A percentile compares a stretch with the other conserved stretches of the same genome.
Conservation (phyloP, 768 basidiomycete species). For the Stropharia rugosoannulata region DNA sequence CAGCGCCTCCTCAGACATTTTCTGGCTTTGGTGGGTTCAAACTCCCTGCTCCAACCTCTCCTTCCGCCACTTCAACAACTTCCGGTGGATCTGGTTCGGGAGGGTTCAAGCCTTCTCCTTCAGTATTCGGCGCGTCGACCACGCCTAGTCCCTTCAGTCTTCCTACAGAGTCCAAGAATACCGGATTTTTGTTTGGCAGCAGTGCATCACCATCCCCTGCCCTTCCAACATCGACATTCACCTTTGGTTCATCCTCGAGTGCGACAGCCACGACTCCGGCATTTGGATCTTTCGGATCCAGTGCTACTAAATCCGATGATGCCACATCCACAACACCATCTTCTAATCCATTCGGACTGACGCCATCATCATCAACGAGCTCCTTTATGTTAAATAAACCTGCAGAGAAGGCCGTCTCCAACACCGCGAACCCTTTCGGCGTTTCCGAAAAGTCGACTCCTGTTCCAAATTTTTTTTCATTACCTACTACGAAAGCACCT, state of each 20-base stretch:
- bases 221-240: slow-evolving; percentile 4
- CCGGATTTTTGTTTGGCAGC: slow-evolving; percentile 9
- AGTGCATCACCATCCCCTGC: slow-evolving; percentile 5
- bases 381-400: not conserved
- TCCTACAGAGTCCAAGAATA: slow-evolving; percentile 7
- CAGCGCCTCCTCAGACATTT: slow-evolving; percentile 28
- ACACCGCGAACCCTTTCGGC: not conserved
- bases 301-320: not conserved
- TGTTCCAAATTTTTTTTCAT: slow-evolving; percentile 1
- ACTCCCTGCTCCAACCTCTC: not conserved
- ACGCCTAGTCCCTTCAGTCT: slow-evolving; percentile 13
- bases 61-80: not conserved
- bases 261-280: slow-evolving; percentile 8
- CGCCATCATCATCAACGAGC: not conserved
- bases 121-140: slow-evolving; percentile 13
- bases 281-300: slow-evolving; percentile 8
- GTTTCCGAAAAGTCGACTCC: slow-evolving; percentile 1
- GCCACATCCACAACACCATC: not conserved
- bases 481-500: not conserved
- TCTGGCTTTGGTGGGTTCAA: slow-evolving; percentile 25
- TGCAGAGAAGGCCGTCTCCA: not conserved
- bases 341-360: slow-evolving; percentile 3
- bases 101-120: slow-evolving; percentile 12
- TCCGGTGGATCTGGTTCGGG: not conserved
- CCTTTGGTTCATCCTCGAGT: slow-evolving; percentile 5